These are phyloP conservation scores for Pichia exigua DNA, from an alignment of 805 yeast genomes.

Conservation along the genomic window DNA sequence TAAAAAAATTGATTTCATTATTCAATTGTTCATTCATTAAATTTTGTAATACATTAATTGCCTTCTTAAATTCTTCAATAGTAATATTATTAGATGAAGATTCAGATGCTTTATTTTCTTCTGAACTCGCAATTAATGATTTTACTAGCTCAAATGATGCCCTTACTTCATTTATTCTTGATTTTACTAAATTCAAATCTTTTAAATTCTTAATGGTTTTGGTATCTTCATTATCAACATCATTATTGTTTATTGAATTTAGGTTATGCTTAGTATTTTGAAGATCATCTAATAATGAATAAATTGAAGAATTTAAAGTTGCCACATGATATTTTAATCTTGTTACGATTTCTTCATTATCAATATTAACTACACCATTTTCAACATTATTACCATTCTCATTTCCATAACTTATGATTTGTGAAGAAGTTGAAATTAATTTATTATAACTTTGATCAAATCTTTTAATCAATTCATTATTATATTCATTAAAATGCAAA, in stretches of 20 bases:
- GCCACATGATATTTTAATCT: slow-evolving; percentile 62
- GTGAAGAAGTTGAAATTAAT: slow-evolving; percentile 42
- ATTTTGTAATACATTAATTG: slow-evolving; percentile 38
- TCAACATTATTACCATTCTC: too few species aligned
- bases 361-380: background rate
- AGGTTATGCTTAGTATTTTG: slow-evolving; percentile 25
- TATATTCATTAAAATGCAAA: slow-evolving; percentile 54
- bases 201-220: slow-evolving; percentile 27
- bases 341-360: slow-evolving; percentile 31
- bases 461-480: slow-evolving; percentile 49
- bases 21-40: slow-evolving; percentile 37
- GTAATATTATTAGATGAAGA: slow-evolving; percentile 10
- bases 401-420: slow-evolving; percentile 8
- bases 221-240: background rate
- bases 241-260: background rate
- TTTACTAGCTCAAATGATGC: slow-evolving; percentile 38
- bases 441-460: slow-evolving; percentile 42
- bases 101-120: background rate
- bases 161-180: slow-evolving; percentile 30
- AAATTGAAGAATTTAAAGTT: slow-evolving; percentile 49
- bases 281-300: slow-evolving; percentile 46
- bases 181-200: slow-evolving; percentile 37
- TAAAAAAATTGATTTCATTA: slow-evolving; percentile 21
- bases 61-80: slow-evolving; percentile 26
- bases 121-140: slow-evolving; percentile 27